These are phyloP conservation scores for Helichrysum umbraculigerum DNA, from an alignment of 129 eudicot species.

Conservation along the genomic window DNA sequence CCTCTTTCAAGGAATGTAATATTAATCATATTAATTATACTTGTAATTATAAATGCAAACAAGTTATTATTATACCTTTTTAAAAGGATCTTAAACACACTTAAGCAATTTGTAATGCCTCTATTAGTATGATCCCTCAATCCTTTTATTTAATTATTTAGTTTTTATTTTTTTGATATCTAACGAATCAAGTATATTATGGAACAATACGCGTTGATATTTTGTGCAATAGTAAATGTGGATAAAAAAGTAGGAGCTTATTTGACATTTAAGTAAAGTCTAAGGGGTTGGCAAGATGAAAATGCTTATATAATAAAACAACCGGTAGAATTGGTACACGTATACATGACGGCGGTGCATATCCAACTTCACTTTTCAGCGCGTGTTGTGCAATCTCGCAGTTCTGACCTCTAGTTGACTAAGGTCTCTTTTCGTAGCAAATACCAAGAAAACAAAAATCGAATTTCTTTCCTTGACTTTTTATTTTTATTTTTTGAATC, in stretches of 20 bases:
- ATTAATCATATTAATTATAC: too few relatives aligned
- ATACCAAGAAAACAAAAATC: not conserved
- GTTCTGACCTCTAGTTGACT: slow-evolving; percentile 26
- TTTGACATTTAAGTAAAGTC: not conserved
- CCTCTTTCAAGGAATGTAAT: too few relatives aligned
- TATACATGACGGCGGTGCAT: slow-evolving; percentile 34
- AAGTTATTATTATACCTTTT: too few relatives aligned
- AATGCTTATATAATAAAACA: not conserved
- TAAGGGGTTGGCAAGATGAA: slow-evolving; percentile 15
- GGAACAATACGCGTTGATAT: not conserved
- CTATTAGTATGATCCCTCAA: too few relatives aligned
- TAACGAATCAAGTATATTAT: not conserved
- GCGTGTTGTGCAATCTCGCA: slow-evolving; percentile 21
- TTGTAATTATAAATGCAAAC: too few relatives aligned
- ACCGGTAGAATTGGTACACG: slow-evolving; percentile 34
- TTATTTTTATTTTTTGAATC: too few relatives aligned
- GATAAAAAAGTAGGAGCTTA: not conserved
- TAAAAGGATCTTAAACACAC: too few relatives aligned
- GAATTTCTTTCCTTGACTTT: too few relatives aligned
- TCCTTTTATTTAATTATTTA: too few relatives aligned
- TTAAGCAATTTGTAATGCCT: too few relatives aligned
- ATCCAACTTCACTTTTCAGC: slow-evolving; percentile 15
- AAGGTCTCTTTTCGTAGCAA: not conserved
- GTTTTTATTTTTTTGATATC: too few relatives aligned
- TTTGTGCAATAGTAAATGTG: too few relatives aligned